Percentiles rank a stretch among this genome's conserved stretches.
Evolutionary conservation across 2,329 filamentous ascomycete species (phyloP).

Genomic region (Talaromyces marneffei): DNA sequence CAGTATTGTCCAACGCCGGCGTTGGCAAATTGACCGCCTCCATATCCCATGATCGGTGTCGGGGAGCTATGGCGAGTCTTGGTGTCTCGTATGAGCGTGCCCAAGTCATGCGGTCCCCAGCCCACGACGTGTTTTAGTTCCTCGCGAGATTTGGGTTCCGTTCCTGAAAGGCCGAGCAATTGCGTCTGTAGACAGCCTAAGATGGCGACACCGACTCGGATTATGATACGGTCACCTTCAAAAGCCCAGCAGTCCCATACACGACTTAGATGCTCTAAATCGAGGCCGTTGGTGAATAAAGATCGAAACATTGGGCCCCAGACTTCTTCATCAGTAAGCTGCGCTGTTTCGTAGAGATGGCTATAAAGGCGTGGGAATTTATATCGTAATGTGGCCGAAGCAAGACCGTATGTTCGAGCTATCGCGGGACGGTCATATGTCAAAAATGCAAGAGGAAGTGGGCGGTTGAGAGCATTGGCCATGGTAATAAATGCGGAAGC

Average conservation of each 20-base stretch:
- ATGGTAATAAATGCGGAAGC: conserved; percentile 53
- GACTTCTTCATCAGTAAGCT: conserved; percentile 39
- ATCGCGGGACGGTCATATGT: conserved; percentile 53
- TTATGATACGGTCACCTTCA: conserved; percentile 51
- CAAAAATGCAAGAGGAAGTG: conserved; percentile 56
- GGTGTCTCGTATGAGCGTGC: conserved; percentile 24
- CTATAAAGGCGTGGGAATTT: conserved; percentile 52
- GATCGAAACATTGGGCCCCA: conserved; percentile 51
- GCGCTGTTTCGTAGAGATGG: conserved; percentile 44
- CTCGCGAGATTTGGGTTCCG: conserved; percentile 34
- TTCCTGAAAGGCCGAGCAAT: conserved; percentile 32
- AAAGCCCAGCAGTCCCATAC: conserved; percentile 59
- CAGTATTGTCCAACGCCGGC: conserved; percentile 37
- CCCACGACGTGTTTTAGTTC: conserved; percentile 30
- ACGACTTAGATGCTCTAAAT: conserved; percentile 49
- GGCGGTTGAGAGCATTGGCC: conserved; percentile 57
- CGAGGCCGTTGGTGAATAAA: conserved; percentile 48
- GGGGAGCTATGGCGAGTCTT: conserved; percentile 31
- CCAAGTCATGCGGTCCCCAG: conserved; percentile 32
- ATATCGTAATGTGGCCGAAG: conserved; percentile 52
- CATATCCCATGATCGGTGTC: conserved; percentile 31
- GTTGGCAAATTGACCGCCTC: conserved; percentile 30
- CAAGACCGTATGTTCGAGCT: conserved; percentile 50
- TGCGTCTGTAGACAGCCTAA: conserved; percentile 41
- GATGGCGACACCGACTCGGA: conserved; percentile 41